These are phyloP conservation scores for Tulasnella sp. DNA, from an alignment of 768 basidiomycete species.

Conservation along the genomic window DNA sequence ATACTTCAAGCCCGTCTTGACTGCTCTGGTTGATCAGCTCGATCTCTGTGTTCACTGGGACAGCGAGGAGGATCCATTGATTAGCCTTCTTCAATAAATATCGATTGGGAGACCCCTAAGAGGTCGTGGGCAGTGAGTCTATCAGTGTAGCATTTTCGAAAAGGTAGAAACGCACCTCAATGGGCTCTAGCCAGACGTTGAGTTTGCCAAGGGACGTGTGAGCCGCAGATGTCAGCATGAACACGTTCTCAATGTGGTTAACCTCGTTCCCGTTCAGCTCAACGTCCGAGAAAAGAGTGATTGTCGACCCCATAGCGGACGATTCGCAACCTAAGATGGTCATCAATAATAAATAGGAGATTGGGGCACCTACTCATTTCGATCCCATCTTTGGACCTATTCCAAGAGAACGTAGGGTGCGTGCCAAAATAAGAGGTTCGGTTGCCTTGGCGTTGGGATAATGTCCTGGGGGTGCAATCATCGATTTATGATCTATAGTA, in stretches of 20 bases:
- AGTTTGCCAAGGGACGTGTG: conserved; percentile 1
- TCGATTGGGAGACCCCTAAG: neutral
- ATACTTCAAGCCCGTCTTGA: neutral
- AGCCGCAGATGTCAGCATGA: neutral
- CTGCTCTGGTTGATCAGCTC: neutral
- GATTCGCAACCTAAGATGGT: neutral
- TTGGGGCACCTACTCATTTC: neutral
- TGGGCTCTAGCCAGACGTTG: neutral
- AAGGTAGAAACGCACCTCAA: neutral
- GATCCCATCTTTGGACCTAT: neutral
- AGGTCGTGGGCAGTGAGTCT: neutral
- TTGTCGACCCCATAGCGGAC: neutral
- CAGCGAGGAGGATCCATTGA: neutral
- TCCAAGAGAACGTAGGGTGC: neutral
- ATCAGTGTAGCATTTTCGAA: neutral
- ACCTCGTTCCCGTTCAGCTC: neutral
- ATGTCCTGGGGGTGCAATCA: too few species aligned
- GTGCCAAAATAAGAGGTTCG: neutral
- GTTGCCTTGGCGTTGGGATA: too few species aligned
- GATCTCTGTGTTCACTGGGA: neutral
- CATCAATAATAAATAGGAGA: neutral
- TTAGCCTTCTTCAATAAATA: neutral
- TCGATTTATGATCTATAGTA: too few species aligned
- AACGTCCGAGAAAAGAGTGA: neutral
- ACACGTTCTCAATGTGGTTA: neutral